Evolutionary conservation across 208 protist species (phyloP).

Genomic region (Crithidia bombi): DNA sequence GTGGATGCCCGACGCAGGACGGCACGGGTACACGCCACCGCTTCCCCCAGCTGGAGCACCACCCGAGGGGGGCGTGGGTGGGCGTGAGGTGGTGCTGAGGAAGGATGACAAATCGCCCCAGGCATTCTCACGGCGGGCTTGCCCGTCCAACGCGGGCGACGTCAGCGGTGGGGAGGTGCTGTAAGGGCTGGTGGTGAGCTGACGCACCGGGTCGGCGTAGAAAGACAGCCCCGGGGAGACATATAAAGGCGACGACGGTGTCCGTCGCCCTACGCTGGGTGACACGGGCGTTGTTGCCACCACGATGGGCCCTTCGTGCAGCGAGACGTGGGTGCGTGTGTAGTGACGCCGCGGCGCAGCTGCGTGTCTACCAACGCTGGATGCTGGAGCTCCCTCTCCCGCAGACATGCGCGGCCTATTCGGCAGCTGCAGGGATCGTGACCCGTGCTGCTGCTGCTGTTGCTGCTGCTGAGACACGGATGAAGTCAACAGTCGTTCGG

Average conservation of each 20-base stretch:
- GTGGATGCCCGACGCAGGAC: neutral
- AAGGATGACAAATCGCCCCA: neutral
- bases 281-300: slow-evolving; percentile 3
- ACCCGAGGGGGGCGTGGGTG: neutral
- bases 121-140: neutral
- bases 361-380: neutral
- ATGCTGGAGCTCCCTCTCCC: no score
- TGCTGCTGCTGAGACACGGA: neutral
- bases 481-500: neutral
- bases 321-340: slow-evolving; percentile 7
- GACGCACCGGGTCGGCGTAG: neutral
- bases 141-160: neutral
- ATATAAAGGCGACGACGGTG: slow-evolving; percentile 15
- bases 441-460: slow-evolving; percentile 11
- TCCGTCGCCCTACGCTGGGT: neutral
- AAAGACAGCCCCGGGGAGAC: neutral
- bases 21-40: neutral
- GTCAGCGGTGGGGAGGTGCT: neutral
- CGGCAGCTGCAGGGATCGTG: no score
- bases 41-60: neutral
- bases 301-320: slow-evolving; percentile 9
- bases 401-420: no score
- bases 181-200: neutral
- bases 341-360: neutral
- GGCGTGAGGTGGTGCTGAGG: slow-evolving; percentile 2